These are phyloP conservation scores for Talaromyces nanjingensis DNA, from an alignment of 495 filamentous ascomycete genomes.

Conservation along the genomic window DNA sequence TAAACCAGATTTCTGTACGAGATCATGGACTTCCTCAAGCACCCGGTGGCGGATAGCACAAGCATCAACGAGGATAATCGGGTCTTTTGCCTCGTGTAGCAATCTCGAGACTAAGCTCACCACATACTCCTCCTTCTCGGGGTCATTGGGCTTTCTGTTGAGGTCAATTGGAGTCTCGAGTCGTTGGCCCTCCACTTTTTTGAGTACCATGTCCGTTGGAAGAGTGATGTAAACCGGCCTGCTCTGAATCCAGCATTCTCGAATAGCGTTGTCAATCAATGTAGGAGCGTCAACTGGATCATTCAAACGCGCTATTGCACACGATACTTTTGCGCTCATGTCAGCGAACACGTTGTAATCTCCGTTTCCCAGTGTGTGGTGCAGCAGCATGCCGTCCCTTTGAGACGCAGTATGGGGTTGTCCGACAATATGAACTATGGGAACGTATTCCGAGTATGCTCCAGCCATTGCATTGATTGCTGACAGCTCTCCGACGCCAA, in stretches of 20 bases:
- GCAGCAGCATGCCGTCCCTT: constrained; percentile 59
- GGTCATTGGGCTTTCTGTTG: constrained; percentile 52
- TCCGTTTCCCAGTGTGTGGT: constrained; percentile 91
- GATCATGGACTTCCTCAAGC: constrained; percentile 64
- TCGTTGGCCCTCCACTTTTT: constrained; percentile 67
- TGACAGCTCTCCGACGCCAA: constrained; percentile 64
- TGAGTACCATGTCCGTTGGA: constrained; percentile 76
- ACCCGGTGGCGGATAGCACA: constrained; percentile 78
- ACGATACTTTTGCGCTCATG: constrained; percentile 70
- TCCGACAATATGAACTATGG: constrained; percentile 60
- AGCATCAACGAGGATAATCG: constrained; percentile 84
- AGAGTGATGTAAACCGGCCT: constrained; percentile 81
- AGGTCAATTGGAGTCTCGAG: constrained; percentile 67
- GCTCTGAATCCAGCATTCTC: constrained; percentile 67
- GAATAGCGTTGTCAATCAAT: constrained; percentile 74
- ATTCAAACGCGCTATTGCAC: constrained; percentile 59
- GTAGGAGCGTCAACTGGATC: constrained; percentile 60
- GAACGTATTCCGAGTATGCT: constrained; percentile 54
- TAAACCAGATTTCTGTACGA: constrained; percentile 69
- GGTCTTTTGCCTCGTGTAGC: constrained; percentile 66
- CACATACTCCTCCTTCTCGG: constrained; percentile 74
- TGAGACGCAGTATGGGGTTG: constrained; percentile 46
- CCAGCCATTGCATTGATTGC: constrained; percentile 65
- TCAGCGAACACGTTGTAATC: constrained; percentile 79
- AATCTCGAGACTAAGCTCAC: constrained; percentile 73